Evolutionary conservation across 176 grass and related monocot species (phyloP).

Genomic region (Oryza glumipatula): DNA sequence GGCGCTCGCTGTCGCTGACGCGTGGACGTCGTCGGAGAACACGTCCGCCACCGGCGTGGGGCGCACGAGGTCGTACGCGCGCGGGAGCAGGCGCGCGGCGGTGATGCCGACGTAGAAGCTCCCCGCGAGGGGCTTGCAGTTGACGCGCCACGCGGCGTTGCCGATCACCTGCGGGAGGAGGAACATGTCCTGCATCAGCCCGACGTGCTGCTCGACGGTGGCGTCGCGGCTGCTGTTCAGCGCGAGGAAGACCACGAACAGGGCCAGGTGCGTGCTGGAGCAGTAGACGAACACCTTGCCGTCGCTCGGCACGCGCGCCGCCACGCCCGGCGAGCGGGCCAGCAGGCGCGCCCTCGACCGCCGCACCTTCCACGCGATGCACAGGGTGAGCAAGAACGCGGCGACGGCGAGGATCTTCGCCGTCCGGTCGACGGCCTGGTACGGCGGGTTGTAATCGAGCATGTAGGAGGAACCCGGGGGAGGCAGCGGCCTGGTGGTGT

Average conservation of each 20-base stretch:
- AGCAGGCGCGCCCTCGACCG: conserved; percentile 44
- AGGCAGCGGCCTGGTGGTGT: too few species aligned
- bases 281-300: conserved; percentile 34
- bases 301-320: conserved; percentile 51
- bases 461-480: not conserved
- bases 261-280: conserved; percentile 23
- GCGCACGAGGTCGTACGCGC: too few species aligned
- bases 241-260: conserved; percentile 14
- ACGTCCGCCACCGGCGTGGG: too few species aligned
- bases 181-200: conserved; percentile 46
- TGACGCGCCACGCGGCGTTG: conserved; percentile 55
- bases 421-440: conserved; percentile 25
- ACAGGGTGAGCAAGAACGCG: conserved; percentile 46
- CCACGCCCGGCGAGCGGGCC: conserved; percentile 42
- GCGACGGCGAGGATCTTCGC: conserved; percentile 48
- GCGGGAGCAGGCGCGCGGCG: conserved; percentile 40
- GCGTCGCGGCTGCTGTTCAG: conserved; percentile 31
- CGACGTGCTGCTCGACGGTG: conserved; percentile 48
- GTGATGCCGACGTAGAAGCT: conserved; percentile 40
- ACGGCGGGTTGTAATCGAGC: conserved; percentile 28
- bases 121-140: conserved; percentile 48
- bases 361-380: conserved; percentile 56
- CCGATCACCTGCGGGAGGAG: conserved; percentile 44
- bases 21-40: too few species aligned
- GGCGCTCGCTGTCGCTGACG: too few species aligned